Conservation (phyloP, 108 stramenopile species). For the Skeletonema menzelii region DNA sequence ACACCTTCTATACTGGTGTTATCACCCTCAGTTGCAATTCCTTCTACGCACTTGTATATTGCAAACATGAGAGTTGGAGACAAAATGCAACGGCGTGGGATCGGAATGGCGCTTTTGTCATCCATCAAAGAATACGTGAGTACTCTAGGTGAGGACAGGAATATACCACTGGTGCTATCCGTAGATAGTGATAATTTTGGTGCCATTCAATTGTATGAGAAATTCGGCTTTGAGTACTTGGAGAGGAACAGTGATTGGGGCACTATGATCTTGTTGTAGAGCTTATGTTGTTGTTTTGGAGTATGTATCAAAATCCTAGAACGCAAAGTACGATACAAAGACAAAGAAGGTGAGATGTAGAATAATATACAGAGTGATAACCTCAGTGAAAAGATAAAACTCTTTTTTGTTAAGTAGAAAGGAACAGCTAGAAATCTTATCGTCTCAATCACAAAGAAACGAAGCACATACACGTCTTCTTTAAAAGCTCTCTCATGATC, state of each 20-base stretch:
- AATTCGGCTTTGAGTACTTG: slow-evolving; percentile 30
- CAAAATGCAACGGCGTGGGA: slow-evolving; percentile 13
- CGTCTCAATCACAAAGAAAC: too few species aligned
- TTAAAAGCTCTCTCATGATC: too few species aligned
- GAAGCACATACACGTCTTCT: too few species aligned
- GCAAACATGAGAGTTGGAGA: slow-evolving; percentile 36
- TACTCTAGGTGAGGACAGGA: not conserved
- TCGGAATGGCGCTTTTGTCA: slow-evolving; percentile 23
- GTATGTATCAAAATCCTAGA: too few species aligned
- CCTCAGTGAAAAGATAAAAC: too few species aligned
- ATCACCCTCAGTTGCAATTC: not conserved
- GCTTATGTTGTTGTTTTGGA: too few species aligned
- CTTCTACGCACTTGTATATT: slow-evolving; percentile 26
- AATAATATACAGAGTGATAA: too few species aligned
- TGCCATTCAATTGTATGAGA: slow-evolving; percentile 29
- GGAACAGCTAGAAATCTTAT: too few species aligned
- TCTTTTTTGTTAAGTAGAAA: too few species aligned
- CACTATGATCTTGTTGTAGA: slow-evolving; percentile 15
- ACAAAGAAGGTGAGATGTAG: not conserved
- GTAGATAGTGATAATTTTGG: slow-evolving; percentile 32
- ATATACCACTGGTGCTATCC: slow-evolving; percentile 17
- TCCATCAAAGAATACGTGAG: slow-evolving; percentile 12
- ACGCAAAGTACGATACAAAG: not conserved
- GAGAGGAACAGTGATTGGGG: slow-evolving; percentile 18
- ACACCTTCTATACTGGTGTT: not conserved